A percentile compares a stretch with the other conserved stretches of the same genome.
Conservation (phyloP, 2,329 filamentous ascomycete genomes). For the Macrophomina phaseolina region DNA sequence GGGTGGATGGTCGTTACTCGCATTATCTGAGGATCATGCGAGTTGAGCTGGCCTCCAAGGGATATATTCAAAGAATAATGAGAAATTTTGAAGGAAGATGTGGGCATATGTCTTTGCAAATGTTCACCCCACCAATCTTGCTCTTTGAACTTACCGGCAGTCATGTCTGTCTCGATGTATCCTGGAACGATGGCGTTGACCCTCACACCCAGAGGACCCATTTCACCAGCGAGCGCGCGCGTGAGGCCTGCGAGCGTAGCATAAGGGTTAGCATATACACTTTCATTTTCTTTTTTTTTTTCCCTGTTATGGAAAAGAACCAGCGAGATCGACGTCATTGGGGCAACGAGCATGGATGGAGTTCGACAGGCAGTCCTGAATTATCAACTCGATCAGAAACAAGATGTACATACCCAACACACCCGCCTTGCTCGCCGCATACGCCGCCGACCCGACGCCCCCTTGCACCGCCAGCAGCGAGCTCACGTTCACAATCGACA, state of each 20-base stretch:
- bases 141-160: conserved; percentile 60
- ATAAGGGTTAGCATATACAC: not conserved
- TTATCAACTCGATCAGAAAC: conserved; percentile 27
- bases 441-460: conserved; percentile 72
- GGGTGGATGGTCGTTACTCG: conserved; percentile 27
- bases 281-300: not conserved
- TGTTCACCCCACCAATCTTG: not conserved
- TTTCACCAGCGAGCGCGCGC: conserved; percentile 67
- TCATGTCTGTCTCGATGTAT: conserved; percentile 84
- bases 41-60: not conserved
- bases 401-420: conserved; percentile 63
- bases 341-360: too few relatives aligned
- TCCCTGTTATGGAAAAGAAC: too few relatives aligned
- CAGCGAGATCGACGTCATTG: too few relatives aligned
- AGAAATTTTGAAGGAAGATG: not conserved
- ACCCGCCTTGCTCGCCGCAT: conserved; percentile 82
- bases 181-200: conserved; percentile 84
- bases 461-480: conserved; percentile 75
- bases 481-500: conserved; percentile 78
- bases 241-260: conserved; percentile 63
- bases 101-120: not conserved
- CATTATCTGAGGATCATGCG: conserved; percentile 12
- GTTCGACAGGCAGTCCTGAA: too few relatives aligned
- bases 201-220: conserved; percentile 67
- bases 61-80: not conserved